A percentile compares a stretch with the other conserved stretches of the same genome.
Evolutionary conservation across 768 basidiomycete species (phyloP).

Genomic region (Gloeopeniophorella convolvens): DNA sequence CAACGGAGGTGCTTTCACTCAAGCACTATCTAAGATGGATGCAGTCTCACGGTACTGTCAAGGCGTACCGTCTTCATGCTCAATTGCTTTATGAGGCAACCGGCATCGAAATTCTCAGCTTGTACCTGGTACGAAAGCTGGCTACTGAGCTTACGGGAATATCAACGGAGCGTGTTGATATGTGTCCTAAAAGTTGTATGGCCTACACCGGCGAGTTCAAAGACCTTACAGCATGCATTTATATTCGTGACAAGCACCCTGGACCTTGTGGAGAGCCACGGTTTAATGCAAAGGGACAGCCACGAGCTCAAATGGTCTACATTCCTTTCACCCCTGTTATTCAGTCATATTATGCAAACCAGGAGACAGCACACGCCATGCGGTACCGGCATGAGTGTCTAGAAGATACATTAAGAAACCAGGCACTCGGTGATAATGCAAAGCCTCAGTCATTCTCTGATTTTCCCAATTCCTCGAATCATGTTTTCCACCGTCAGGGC

Average conservation of each 20-base stretch:
- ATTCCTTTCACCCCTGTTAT: background rate
- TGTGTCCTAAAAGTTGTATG: conserved; percentile 1
- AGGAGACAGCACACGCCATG: background rate
- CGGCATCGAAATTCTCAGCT: conserved; percentile 4
- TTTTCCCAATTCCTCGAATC: background rate
- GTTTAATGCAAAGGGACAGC: background rate
- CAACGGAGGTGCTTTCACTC: conserved; percentile 14
- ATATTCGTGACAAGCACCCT: background rate
- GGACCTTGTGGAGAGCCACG: background rate
- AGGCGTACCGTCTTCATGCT: conserved; percentile 23
- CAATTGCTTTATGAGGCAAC: conserved; percentile 19
- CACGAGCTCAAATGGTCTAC: background rate
- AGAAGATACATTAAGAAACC: background rate
- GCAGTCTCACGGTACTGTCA: conserved; percentile 21
- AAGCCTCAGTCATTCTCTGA: background rate
- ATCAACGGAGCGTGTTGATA: background rate
- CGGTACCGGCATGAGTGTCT: background rate
- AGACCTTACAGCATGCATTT: background rate
- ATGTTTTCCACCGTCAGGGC: background rate
- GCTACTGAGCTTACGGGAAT: background rate
- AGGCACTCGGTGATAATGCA: background rate
- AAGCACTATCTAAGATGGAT: conserved; percentile 20
- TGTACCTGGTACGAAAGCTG: background rate
- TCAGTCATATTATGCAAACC: background rate
- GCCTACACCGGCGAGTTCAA: background rate